Conservation (phyloP, 768 basidiomycete genomes). For the Termitomyces heimii region DNA sequence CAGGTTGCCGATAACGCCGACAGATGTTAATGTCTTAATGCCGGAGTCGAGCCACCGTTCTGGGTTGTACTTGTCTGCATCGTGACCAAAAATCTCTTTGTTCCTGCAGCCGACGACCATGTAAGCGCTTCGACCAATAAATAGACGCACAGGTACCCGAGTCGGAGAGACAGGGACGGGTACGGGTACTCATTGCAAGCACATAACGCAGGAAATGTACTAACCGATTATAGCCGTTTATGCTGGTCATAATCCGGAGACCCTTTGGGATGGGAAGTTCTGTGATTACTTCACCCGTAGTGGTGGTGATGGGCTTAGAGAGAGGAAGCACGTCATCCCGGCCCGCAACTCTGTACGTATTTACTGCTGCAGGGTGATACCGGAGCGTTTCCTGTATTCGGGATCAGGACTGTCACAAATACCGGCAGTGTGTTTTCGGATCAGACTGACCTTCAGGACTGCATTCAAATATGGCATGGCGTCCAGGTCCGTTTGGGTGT, state of each 20-base stretch:
- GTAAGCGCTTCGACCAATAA: background rate
- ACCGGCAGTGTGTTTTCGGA: background rate
- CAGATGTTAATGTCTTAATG: slow-evolving; percentile 33
- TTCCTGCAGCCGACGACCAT: slow-evolving; percentile 20
- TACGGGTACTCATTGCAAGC: background rate
- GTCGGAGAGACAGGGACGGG: background rate
- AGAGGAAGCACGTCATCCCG: slow-evolving; percentile 57
- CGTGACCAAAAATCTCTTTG: slow-evolving; percentile 38
- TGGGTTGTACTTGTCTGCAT: slow-evolving; percentile 41
- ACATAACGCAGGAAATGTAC: background rate
- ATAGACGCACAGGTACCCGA: background rate
- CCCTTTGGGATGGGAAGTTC: slow-evolving; percentile 49
- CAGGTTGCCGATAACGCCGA: slow-evolving; percentile 46
- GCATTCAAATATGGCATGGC: slow-evolving; percentile 42
- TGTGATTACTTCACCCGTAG: slow-evolving; percentile 35
- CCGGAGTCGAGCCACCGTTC: slow-evolving; percentile 41
- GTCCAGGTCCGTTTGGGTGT: slow-evolving; percentile 39
- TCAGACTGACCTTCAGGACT: slow-evolving; percentile 33
- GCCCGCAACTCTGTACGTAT: slow-evolving; percentile 31
- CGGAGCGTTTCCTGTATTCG: slow-evolving; percentile 37
- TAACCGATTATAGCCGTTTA: slow-evolving; percentile 51
- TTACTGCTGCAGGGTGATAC: slow-evolving; percentile 33
- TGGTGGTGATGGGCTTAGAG: slow-evolving; percentile 40
- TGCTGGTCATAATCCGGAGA: slow-evolving; percentile 40
- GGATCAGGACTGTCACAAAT: background rate